Percentiles rank a stretch among this genome's conserved stretches.
These are phyloP conservation scores for Pythium dissotocum DNA, from an alignment of 352 stramenopile species.

Conservation along the genomic window DNA sequence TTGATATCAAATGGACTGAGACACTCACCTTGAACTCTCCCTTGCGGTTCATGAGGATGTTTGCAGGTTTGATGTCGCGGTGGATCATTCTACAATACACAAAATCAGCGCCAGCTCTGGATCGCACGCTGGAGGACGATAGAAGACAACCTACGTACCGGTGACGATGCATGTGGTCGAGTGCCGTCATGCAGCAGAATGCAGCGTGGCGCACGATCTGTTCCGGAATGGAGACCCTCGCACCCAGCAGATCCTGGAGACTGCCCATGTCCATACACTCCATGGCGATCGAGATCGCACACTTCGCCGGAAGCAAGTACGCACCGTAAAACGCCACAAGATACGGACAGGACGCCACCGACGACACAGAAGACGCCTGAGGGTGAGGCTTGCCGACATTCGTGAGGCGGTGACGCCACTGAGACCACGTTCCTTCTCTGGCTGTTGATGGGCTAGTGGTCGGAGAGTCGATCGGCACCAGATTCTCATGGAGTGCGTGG, in stretches of 20 bases:
- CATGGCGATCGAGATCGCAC: conserved; percentile 87
- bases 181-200: conserved; percentile 77
- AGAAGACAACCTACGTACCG: conserved; percentile 33
- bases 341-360: conserved; percentile 53
- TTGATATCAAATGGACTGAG: neutral
- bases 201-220: conserved; percentile 69
- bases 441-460: conserved; percentile 2
- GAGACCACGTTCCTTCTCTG: conserved; percentile 12
- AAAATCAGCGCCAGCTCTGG: neutral
- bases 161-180: conserved; percentile 85
- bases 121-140: no score
- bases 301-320: conserved; percentile 73
- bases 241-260: conserved; percentile 75
- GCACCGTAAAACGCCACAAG: conserved; percentile 90
- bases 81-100: conserved; percentile 66
- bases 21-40: conserved; percentile 82
- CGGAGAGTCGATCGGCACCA: conserved; percentile 51
- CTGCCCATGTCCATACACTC: conserved; percentile 93
- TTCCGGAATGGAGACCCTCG: conserved; percentile 49
- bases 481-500: conserved; percentile 82
- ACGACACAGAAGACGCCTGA: neutral
- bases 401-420: conserved; percentile 19
- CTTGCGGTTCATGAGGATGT: conserved; percentile 84
- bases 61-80: conserved; percentile 90
- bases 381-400: conserved; percentile 8